A percentile compares a stretch with the other conserved stretches of the same genome.
These are phyloP conservation scores for Fraxinus greggii DNA, from an alignment of 305 asterid genomes.

Conservation along the genomic window DNA sequence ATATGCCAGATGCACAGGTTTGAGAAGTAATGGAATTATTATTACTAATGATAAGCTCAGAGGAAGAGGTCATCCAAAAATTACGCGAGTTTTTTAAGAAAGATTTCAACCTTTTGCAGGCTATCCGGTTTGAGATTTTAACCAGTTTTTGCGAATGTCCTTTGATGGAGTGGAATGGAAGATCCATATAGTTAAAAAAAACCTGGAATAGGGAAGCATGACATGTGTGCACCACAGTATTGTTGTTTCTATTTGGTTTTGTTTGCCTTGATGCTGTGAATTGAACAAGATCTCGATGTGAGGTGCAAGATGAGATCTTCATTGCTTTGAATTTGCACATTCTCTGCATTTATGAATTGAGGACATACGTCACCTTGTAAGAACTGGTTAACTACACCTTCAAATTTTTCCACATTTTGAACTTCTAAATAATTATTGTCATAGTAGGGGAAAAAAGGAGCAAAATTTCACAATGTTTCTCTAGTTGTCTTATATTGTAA, in stretches of 20 bases:
- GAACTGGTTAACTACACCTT: conserved; percentile 2
- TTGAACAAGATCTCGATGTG: background rate
- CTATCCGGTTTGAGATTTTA: background rate
- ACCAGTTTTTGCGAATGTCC: background rate
- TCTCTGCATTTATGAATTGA: background rate
- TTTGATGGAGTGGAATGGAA: background rate
- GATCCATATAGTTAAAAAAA: background rate
- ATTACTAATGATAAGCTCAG: background rate
- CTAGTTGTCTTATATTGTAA: background rate
- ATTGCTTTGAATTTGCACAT: background rate
- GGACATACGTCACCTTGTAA: background rate
- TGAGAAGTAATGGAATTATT: conserved; percentile 3
- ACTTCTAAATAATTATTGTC: background rate
- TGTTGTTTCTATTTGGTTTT: background rate
- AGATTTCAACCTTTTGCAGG: background rate
- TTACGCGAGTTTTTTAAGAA: background rate
- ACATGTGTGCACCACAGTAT: background rate
- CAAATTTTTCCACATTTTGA: background rate
- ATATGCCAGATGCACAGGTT: background rate
- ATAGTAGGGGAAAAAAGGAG: background rate
- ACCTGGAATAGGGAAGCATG: background rate
- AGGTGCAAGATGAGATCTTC: background rate
- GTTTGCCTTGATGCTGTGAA: background rate
- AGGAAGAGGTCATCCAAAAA: background rate
- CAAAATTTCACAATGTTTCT: background rate